These are phyloP conservation scores for Neofusicoccum parvum DNA, from an alignment of 2,329 filamentous ascomycete genomes.

Conservation along the genomic window DNA sequence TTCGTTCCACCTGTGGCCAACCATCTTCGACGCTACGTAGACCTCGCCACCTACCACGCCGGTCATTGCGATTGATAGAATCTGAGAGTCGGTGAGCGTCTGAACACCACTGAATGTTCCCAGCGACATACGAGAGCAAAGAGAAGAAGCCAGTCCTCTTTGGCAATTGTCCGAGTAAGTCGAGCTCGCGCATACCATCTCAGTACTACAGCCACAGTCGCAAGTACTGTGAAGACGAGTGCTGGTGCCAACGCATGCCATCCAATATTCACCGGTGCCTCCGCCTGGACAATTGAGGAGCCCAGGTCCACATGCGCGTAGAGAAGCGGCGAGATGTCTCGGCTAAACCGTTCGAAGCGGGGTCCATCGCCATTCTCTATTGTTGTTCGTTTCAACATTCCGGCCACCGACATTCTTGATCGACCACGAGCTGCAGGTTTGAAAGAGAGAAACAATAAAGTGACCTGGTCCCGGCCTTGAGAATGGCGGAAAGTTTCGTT, in stretches of 20 bases:
- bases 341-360: not conserved
- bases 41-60: constrained; percentile 29
- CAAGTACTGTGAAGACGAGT: constrained; percentile 30
- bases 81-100: constrained; percentile 18
- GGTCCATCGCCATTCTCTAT: not conserved
- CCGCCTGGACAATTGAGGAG: not conserved
- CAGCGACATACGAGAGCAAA: constrained; percentile 29
- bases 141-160: constrained; percentile 35
- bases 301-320: not conserved
- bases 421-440: not conserved
- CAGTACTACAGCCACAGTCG: constrained; percentile 28
- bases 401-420: not conserved
- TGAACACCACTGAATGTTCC: not conserved
- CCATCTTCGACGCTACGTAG: not conserved
- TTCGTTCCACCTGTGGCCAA: not conserved
- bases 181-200: constrained; percentile 33
- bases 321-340: constrained; percentile 5
- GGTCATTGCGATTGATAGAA: constrained; percentile 33
- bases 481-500: not conserved
- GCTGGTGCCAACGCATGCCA: constrained; percentile 31
- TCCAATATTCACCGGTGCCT: constrained; percentile 3
- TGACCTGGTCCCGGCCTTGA: not conserved
- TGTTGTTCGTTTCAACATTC: not conserved
- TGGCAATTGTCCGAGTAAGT: constrained; percentile 24
- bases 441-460: not conserved